Percentiles rank a stretch among this genome's conserved stretches.
Evolutionary conservation across 2,329 filamentous ascomycete genomes (phyloP).

Genomic region (Lachnellula occidentalis): DNA sequence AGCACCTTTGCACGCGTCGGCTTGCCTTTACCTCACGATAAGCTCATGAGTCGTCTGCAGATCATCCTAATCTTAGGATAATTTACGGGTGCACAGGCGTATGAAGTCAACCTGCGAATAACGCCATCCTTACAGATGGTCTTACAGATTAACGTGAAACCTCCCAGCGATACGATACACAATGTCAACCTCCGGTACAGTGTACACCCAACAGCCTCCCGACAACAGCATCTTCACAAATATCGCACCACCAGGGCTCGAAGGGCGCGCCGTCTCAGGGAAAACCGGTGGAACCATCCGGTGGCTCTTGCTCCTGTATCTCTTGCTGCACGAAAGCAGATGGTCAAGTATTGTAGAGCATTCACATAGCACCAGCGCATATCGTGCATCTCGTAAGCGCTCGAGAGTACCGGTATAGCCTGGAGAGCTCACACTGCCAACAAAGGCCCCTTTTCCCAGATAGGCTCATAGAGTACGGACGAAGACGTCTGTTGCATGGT

Average conservation of each 20-base stretch:
- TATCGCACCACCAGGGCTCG: background rate
- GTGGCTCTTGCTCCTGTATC: background rate
- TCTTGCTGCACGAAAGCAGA: background rate
- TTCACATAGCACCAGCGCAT: background rate
- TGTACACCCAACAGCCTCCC: background rate
- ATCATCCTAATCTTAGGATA: constrained; percentile 5
- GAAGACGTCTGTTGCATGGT: too few species aligned
- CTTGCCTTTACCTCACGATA: constrained; percentile 11
- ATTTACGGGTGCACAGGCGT: constrained; percentile 2
- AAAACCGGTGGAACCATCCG: background rate
- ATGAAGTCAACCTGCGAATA: background rate
- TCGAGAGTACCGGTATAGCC: background rate
- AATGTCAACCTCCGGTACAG: background rate
- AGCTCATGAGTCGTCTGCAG: constrained; percentile 11
- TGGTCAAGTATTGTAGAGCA: background rate
- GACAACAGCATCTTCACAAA: background rate
- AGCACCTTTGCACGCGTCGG: constrained; percentile 10
- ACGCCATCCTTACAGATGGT: background rate
- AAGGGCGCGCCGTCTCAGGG: background rate
- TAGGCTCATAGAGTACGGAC: too few species aligned
- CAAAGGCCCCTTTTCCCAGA: too few species aligned
- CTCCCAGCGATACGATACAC: constrained; percentile 1
- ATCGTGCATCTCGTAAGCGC: background rate
- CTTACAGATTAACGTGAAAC: constrained; percentile 2
- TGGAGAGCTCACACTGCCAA: background rate